phyloP scores from a whole-genome alignment of 176 grass and related monocot genomes.

The Aegilops bicornis region DNA sequence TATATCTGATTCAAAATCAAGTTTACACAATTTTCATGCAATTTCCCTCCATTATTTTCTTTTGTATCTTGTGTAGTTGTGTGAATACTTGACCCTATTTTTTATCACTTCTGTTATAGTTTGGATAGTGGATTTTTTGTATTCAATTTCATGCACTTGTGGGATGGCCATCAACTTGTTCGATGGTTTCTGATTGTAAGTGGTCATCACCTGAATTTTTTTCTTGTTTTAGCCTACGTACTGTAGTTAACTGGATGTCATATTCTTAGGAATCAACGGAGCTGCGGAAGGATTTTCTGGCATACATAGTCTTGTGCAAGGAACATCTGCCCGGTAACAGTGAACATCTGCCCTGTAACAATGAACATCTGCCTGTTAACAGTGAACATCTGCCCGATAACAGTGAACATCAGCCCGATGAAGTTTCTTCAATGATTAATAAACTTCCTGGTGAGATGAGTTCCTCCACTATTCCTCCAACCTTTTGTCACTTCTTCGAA shows the following conservation, averaged over 20 bases:
- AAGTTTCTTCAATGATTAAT: too few relatives aligned
- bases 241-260: neutral
- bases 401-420: too few relatives aligned
- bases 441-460: neutral
- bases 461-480: too few relatives aligned
- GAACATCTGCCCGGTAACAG: too few relatives aligned
- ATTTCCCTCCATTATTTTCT: too few relatives aligned
- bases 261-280: neutral
- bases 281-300: constrained; percentile 3
- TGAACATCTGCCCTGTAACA: too few relatives aligned
- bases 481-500: too few relatives aligned
- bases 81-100: neutral
- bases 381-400: too few relatives aligned
- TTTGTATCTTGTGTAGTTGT: too few relatives aligned
- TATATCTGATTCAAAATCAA: too few relatives aligned
- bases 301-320: neutral
- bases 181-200: neutral
- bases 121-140: neutral
- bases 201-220: neutral
- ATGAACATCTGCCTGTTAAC: too few relatives aligned
- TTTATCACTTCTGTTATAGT: neutral
- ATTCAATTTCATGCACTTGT: constrained; percentile 27
- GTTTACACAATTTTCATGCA: too few relatives aligned
- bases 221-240: neutral
- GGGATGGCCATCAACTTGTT: constrained; percentile 9